These are phyloP conservation scores for bread wheat (Triticum aestivum) DNA, from an alignment of 176 grass and related monocot species.

Conservation along the genomic window DNA sequence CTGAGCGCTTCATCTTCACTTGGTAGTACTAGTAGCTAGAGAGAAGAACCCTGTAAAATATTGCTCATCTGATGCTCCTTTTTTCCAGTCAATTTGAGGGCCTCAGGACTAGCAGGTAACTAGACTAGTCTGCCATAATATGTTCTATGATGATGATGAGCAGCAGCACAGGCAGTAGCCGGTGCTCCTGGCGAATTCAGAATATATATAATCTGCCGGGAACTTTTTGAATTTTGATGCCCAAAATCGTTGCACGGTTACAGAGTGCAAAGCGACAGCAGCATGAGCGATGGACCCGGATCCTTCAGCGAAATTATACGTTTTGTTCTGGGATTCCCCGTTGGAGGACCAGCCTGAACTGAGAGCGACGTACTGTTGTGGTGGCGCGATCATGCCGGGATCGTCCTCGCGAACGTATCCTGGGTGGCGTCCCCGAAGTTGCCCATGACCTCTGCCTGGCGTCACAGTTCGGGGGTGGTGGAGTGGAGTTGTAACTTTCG, in stretches of 20 bases:
- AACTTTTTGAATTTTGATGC: neutral
- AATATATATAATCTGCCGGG: neutral
- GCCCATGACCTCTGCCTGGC: neutral
- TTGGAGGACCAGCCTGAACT: neutral
- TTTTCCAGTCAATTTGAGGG: neutral
- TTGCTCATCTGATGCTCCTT: neutral
- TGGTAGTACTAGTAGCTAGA: neutral
- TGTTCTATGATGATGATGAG: neutral
- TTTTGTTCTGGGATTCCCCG: neutral
- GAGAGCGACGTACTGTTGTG: neutral
- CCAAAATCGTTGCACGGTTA: neutral
- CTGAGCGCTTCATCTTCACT: slow-evolving; percentile 32
- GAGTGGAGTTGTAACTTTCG: neutral
- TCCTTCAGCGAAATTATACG: neutral
- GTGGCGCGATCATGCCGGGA: neutral
- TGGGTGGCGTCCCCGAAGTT: neutral
- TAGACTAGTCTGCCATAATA: neutral
- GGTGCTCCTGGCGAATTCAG: neutral
- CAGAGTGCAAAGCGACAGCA: neutral
- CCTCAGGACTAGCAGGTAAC: neutral
- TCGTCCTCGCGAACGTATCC: neutral
- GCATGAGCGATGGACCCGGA: neutral
- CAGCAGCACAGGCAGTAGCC: neutral
- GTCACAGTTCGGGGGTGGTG: neutral
- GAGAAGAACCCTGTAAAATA: slow-evolving; percentile 23